These are phyloP conservation scores for Kwoniella sp. DNA, from an alignment of 768 basidiomycete genomes.

Conservation along the genomic window DNA sequence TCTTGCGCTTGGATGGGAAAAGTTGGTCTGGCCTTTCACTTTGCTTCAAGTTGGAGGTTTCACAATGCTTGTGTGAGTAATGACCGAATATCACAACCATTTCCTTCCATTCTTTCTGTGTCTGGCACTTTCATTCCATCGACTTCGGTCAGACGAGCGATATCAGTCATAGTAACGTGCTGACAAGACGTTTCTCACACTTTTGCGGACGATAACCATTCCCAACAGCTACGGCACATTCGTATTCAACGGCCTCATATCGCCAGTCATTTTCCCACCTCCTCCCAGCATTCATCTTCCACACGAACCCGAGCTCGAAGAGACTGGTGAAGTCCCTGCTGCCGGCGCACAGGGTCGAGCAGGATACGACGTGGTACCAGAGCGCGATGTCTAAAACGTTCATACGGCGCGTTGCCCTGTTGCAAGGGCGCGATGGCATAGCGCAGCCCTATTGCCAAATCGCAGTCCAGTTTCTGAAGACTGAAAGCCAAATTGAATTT, in stretches of 20 bases:
- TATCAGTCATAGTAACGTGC: too few relatives aligned
- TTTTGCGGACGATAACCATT: not conserved
- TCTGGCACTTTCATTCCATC: not conserved
- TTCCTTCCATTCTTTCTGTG: too few relatives aligned
- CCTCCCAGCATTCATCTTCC: slow-evolving; percentile 59
- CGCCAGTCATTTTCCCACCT: slow-evolving; percentile 67
- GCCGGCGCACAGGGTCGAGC: slow-evolving; percentile 69
- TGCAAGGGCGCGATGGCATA: too few relatives aligned
- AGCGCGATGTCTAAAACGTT: slow-evolving; percentile 8
- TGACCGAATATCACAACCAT: not conserved
- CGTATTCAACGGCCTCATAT: slow-evolving; percentile 83
- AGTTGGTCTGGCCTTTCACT: slow-evolving; percentile 75
- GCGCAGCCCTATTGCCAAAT: too few relatives aligned
- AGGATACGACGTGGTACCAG: slow-evolving; percentile 74
- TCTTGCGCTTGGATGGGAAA: slow-evolving; percentile 87
- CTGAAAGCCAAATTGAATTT: too few relatives aligned
- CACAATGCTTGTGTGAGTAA: slow-evolving; percentile 78
- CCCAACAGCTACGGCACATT: slow-evolving; percentile 81
- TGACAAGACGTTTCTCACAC: too few relatives aligned
- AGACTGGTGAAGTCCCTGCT: slow-evolving; percentile 78
- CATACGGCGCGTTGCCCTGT: not conserved
- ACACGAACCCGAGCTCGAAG: slow-evolving; percentile 71
- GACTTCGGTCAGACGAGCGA: slow-evolving; percentile 9
- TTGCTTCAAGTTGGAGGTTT: slow-evolving; percentile 83
- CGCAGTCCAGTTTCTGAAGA: too few relatives aligned